Conservation (phyloP, 148 eudicot genomes). For the Silene uniflora region DNA sequence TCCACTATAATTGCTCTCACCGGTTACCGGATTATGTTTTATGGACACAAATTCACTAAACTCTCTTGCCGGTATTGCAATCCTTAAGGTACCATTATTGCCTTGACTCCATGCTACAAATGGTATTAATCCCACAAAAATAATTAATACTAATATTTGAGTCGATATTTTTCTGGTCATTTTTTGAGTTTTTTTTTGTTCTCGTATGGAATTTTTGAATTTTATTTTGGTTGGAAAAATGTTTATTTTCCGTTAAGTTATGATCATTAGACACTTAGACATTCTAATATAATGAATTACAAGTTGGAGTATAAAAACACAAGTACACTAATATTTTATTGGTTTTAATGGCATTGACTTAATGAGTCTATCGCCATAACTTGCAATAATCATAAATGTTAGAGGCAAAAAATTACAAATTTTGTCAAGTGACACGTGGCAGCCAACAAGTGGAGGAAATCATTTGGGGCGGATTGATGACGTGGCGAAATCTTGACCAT, state of each 20-base stretch:
- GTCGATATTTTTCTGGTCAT: background rate
- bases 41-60: constrained; percentile 14
- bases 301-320: background rate
- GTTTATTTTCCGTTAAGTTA: background rate
- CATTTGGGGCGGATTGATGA: no score
- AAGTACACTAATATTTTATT: background rate
- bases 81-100: constrained; percentile 6
- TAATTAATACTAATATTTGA: background rate
- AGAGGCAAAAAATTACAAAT: no score
- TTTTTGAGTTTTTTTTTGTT: no score
- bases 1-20: constrained; percentile 1
- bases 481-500: no score
- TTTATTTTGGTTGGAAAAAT: background rate
- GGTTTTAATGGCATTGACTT: no score
- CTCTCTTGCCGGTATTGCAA: constrained; percentile 14
- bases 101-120: background rate
- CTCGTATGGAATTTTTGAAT: background rate
- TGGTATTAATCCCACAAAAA: background rate
- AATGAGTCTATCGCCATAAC: background rate
- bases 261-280: background rate
- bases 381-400: background rate
- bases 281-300: no score
- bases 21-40: background rate
- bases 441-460: no score
- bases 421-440: no score